Base-by-base conservation (phyloP, 2,329 filamentous ascomycete species). In the Venturia oleaginea region DNA sequence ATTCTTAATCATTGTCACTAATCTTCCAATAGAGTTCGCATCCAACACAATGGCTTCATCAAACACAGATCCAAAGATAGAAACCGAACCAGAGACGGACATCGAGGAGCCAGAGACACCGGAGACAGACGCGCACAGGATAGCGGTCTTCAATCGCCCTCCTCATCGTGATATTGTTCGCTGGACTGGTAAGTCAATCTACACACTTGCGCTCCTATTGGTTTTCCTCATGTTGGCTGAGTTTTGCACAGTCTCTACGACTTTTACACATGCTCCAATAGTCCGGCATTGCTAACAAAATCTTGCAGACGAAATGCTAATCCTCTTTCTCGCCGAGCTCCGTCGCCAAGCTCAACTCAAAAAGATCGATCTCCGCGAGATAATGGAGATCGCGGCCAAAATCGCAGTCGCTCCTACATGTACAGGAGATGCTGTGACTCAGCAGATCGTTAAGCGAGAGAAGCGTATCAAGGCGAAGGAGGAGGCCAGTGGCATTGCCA, bases 381-480 rank as follows among this genome's bases (percentile, higher is more conserved):
- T 48, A 4, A 7, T 63, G 3, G 48, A 63, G 7, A 48, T 32
- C 7, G 62, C 62, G 2, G 46, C 37, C 4, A 63, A 63, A 40
- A 10, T 15, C 1, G 22, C 6, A 1, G 13, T 63, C 8, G 34
- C 10, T 15, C 3, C 6, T 5, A 7, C 3, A 0, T 37, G 34
- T 34, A 63, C 62, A 1, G 62, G 27, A 5, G 62, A 63, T 43
- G 46, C 62, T 10, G 10, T 63, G 8, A 22, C 24, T 27, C 62
- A 63, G 37, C 62, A 63, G 34, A 48, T 63, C 22, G 46, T 27
- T 30, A 63, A 63, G 46, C n/a, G n/a, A n/a, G n/a, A n/a, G n/a
- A n/a, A n/a, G n/a, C n/a, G n/a, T n/a, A n/a, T n/a, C n/a, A n/a
- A n/a, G n/a, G n/a, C n/a, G n/a, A n/a, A n/a, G n/a, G n/a, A n/a